phyloP scores from a whole-genome alignment of 768 basidiomycete species.

The Steccherinum ochraceum region DNA sequence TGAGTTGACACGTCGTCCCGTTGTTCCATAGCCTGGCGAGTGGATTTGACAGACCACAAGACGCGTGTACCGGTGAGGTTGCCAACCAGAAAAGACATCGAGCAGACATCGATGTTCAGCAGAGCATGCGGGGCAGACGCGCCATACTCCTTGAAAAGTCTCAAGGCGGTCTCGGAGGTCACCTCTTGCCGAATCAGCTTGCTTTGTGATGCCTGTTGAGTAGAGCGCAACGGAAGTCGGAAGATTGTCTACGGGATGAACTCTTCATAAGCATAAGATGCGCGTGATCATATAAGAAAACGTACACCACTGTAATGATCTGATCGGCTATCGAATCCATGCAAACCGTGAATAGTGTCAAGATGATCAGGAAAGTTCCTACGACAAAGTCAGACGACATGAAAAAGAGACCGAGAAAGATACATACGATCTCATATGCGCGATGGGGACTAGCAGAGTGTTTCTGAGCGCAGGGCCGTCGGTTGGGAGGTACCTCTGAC shows the following conservation, averaged over 20 bases:
- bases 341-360: constrained; percentile 13
- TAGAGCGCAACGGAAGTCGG: not conserved
- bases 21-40: not conserved
- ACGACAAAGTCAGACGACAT: too few species aligned
- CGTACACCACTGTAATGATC: not conserved
- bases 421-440: constrained; percentile 28
- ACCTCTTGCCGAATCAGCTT: not conserved
- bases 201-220: not conserved
- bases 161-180: not conserved
- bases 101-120: not conserved
- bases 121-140: not conserved
- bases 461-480: not conserved
- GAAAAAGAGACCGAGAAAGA: not conserved
- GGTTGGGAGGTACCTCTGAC: constrained; percentile 32
- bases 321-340: not conserved
- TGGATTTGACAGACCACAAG: not conserved
- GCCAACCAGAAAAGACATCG: not conserved
- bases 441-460: constrained; percentile 18
- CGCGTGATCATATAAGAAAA: not conserved
- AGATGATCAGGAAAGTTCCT: constrained; percentile 23
- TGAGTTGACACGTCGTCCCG: too few species aligned
- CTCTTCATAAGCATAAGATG: not conserved
- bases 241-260: not conserved
- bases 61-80: not conserved
- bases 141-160: not conserved